These are phyloP conservation scores for Penicillium bialowiezense DNA, from an alignment of 495 filamentous ascomycete genomes.

Conservation along the genomic window DNA sequence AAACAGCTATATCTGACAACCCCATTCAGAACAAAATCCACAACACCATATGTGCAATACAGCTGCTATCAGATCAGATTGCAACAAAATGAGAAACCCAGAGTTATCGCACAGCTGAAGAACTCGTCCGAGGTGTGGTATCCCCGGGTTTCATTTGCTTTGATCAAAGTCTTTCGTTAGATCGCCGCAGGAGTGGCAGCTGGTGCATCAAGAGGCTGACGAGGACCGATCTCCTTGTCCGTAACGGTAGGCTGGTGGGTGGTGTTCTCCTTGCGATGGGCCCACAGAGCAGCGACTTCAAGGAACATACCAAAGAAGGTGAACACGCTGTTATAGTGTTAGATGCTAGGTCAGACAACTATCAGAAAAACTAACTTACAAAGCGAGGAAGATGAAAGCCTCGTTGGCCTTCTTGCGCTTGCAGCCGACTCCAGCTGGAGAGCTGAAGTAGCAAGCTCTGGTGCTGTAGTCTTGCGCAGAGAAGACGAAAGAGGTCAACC, in stretches of 20 bases:
- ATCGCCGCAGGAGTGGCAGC: constrained; percentile 17
- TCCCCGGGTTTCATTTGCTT: background rate
- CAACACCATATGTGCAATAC: constrained; percentile 3
- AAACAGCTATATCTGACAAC: background rate
- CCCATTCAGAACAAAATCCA: background rate
- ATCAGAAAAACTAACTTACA: constrained; percentile 42
- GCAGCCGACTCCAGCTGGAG: constrained; percentile 31
- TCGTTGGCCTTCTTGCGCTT: constrained; percentile 47
- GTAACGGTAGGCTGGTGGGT: constrained; percentile 2
- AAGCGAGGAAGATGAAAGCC: constrained; percentile 60
- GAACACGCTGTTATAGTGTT: constrained; percentile 28
- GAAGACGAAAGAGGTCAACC: constrained; percentile 61
- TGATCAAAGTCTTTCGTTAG: background rate
- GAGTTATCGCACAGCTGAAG: too few species aligned
- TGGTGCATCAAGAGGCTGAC: constrained; percentile 31
- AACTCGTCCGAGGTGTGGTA: too few species aligned
- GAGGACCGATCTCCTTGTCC: constrained; percentile 23
- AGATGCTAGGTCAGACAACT: background rate
- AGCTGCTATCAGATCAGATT: background rate
- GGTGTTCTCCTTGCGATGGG: constrained; percentile 26
- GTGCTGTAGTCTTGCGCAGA: constrained; percentile 53
- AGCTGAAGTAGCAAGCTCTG: constrained; percentile 29
- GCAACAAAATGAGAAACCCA: background rate
- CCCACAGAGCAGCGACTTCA: constrained; percentile 52
- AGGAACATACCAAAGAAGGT: constrained; percentile 52